phyloP scores from a whole-genome alignment of 495 filamentous ascomycete genomes.

The Trichoderma erinaceum region DNA sequence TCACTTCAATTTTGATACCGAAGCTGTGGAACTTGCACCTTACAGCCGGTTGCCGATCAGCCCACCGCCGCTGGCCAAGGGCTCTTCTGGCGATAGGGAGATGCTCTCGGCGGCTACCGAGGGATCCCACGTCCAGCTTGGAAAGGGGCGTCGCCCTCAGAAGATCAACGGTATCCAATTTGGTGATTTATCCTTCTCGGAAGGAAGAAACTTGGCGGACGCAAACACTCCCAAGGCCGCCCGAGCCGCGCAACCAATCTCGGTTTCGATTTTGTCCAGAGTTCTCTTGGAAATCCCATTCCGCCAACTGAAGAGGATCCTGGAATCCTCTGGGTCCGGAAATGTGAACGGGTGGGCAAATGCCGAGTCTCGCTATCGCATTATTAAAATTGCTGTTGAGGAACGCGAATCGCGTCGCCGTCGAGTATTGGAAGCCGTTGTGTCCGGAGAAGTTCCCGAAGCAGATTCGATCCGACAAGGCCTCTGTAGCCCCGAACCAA shows the following conservation, averaged over 20 bases:
- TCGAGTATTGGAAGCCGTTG: conserved; percentile 30
- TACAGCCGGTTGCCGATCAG: conserved; percentile 34
- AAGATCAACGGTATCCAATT: conserved; percentile 57
- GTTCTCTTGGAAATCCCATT: conserved; percentile 61
- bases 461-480: conserved; percentile 25
- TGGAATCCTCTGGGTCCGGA: conserved; percentile 46
- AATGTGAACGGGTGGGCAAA: conserved; percentile 39
- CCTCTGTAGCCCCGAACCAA: conserved; percentile 25
- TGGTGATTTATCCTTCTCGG: conserved; percentile 51
- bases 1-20: conserved; percentile 43
- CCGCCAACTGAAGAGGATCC: conserved; percentile 47
- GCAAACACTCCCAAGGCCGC: background rate
- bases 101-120: conserved; percentile 18
- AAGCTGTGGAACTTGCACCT: conserved; percentile 29
- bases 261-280: conserved; percentile 46
- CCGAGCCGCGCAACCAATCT: background rate
- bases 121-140: conserved; percentile 24
- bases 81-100: conserved; percentile 12
- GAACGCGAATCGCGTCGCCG: conserved; percentile 53
- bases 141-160: conserved; percentile 33
- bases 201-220: conserved; percentile 22
- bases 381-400: conserved; percentile 48
- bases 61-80: conserved; percentile 20
- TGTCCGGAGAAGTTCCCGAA: conserved; percentile 24
- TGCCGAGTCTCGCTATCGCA: conserved; percentile 34